These are phyloP conservation scores for Cyberlindnera saturnus DNA, from an alignment of 805 yeast species.

Conservation along the genomic window DNA sequence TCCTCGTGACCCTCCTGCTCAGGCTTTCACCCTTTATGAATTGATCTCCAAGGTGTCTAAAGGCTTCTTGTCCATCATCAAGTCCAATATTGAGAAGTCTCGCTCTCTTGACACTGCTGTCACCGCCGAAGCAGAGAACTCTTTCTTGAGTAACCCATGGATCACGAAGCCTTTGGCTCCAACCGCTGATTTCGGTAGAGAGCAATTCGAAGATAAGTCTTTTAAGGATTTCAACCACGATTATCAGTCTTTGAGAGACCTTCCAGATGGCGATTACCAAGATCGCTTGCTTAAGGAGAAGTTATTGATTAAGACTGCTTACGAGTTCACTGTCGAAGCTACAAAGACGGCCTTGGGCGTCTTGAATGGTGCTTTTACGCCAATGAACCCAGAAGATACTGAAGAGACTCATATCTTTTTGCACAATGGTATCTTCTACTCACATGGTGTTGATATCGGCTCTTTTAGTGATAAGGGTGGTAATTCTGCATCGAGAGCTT, in stretches of 20 bases:
- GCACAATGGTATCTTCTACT: conserved; percentile 81
- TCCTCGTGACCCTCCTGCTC: conserved; percentile 25
- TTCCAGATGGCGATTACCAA: conserved; percentile 50
- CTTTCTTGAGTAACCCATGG: conserved; percentile 74
- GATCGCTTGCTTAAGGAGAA: conserved; percentile 75
- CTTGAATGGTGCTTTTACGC: conserved; percentile 61
- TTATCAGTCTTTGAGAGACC: conserved; percentile 73
- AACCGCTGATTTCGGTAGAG: conserved; percentile 24
- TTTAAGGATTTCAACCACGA: conserved; percentile 89
- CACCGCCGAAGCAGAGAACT: conserved; percentile 55
- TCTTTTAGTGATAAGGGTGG: conserved; percentile 67
- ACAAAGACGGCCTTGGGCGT: conserved; percentile 75
- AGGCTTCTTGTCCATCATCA: conserved; percentile 46
- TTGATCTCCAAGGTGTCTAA: conserved; percentile 65
- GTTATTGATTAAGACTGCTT: conserved; percentile 59
- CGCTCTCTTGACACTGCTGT: conserved; percentile 42
- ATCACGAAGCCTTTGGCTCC: conserved; percentile 27
- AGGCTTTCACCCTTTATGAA: conserved; percentile 44
- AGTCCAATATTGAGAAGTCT: conserved; percentile 42
- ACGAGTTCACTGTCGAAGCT: conserved; percentile 73
- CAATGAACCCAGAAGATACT: conserved; percentile 78
- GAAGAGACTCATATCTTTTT: conserved; percentile 59
- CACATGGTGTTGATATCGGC: conserved; percentile 70
- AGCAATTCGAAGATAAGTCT: conserved; percentile 24
- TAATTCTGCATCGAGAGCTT: conserved; percentile 77